These are phyloP conservation scores for Plasmodium cynomolgi DNA, from an alignment of 169 alveolate genomes.

Conservation along the genomic window DNA sequence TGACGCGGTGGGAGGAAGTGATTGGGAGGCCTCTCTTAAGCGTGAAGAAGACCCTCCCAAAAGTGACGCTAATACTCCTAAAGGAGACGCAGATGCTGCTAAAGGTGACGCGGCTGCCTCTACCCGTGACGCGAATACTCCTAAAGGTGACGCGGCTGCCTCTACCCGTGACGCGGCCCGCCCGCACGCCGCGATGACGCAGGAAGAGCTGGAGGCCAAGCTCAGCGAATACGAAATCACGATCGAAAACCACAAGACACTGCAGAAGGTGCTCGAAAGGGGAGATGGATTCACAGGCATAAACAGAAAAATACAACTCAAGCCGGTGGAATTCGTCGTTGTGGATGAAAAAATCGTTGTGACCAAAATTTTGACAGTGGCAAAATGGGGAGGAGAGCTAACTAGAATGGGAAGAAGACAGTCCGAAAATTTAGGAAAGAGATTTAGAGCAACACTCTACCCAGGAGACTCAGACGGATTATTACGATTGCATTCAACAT, in stretches of 20 bases:
- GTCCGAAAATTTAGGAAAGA: conserved; percentile 93
- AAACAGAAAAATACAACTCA: conserved; percentile 94
- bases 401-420: conserved; percentile 95
- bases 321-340: conserved; percentile 85
- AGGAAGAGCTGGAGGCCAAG: conserved; percentile 54
- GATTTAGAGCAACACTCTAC: conserved; percentile 90
- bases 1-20: neutral
- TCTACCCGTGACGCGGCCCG: no score
- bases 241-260: conserved; percentile 83
- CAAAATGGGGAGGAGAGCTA: conserved; percentile 99
- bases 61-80: neutral
- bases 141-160: neutral
- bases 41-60: no score
- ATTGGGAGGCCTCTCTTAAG: neutral
- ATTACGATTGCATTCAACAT: conserved; percentile 97
- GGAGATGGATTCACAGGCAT: conserved; percentile 97
- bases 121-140: neutral
- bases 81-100: no score
- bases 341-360: conserved; percentile 74
- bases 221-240: conserved; percentile 62
- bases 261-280: conserved; percentile 89
- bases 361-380: conserved; percentile 91
- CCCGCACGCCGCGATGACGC: neutral
- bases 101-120: no score
- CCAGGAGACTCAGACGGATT: conserved; percentile 95